Evolutionary conservation across 2,329 filamentous ascomycete species (phyloP), one percentile per base, ranked within the genome.

Genomic region (Phaeosphaeriaceae sp.): DNA sequence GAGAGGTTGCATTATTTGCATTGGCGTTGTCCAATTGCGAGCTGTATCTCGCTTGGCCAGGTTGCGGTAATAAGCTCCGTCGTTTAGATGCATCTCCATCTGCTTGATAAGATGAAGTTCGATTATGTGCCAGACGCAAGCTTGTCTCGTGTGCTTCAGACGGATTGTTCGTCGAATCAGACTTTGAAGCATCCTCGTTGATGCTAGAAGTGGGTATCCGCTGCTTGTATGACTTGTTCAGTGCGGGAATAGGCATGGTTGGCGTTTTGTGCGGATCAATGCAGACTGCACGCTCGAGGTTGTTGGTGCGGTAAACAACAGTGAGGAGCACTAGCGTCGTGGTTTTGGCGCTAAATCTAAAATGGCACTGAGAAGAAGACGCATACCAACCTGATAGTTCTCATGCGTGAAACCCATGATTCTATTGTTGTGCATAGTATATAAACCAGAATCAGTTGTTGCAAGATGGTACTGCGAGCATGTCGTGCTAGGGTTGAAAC

Each of bases 31-130:
- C 56, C 25, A 51, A 33, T 31, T 60, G 60, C 25, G 66, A 62
- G 42, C 50, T 56, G 21, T 60, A 54, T 47, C 54, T 73, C n/a
- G 66, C 51, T 21, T 71, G 66, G n/a, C 73, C 73, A 36, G 66
- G 70, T 50, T 76, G 75, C 17, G 73, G 74, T 27, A 77, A 65
- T 51, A 74, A 63, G 57, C 74, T 76, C 24, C 70, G 67, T 42
- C 64, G 58, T 60, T 66, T 56, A 33, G 42, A 22, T 40, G 44
- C 45, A 47, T 66, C 63, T 20, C 45, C 49, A 51, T 66, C 58
- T 21, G 50, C 44, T 19, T 61, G 62, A 21, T 58, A 51, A 3
- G 63, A 52, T 15, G 47, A 50, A 17, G 53, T 42, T 33, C 51
- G 53, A 31, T 15, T 53, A 20, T 53, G 20, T 25, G 47, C 42